These are phyloP conservation scores for Aspergillus costaricaensis DNA, from an alignment of 2,329 filamentous ascomycete species.

Conservation along the genomic window DNA sequence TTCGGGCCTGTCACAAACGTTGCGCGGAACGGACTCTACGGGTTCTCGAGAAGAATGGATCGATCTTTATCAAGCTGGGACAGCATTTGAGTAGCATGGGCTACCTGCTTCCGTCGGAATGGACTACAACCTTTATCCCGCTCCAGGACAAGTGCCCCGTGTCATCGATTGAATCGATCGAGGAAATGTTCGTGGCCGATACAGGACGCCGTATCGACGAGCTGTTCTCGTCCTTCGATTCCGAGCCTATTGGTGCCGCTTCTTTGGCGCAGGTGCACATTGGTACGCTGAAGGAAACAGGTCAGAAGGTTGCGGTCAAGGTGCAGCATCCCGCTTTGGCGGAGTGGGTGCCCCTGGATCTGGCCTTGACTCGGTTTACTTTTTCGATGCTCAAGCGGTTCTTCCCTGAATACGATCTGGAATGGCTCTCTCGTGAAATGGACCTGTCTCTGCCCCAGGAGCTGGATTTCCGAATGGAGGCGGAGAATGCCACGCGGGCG, in stretches of 20 bases:
- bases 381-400: conserved; percentile 88
- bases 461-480: conserved; percentile 85
- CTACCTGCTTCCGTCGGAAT: conserved; percentile 86
- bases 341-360: conserved; percentile 86
- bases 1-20: conserved; percentile 85
- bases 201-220: conserved; percentile 77
- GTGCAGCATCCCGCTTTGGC: conserved; percentile 89
- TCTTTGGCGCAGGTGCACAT: conserved; percentile 93
- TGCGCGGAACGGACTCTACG: conserved; percentile 85
- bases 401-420: conserved; percentile 96
- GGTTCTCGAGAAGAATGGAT: conserved; percentile 92
- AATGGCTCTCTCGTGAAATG: conserved; percentile 95
- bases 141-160: conserved; percentile 95
- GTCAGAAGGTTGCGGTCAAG: conserved; percentile 90
- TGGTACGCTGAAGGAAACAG: conserved; percentile 77
- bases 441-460: conserved; percentile 87
- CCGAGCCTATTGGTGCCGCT: conserved; percentile 82
- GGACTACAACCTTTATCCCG: conserved; percentile 94
- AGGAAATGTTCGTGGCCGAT: conserved; percentile 81
- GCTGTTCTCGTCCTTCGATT: conserved; percentile 82
- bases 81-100: conserved; percentile 97
- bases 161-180: conserved; percentile 82
- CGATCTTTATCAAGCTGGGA: conserved; percentile 96
- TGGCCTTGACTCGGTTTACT: conserved; percentile 82
- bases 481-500: conserved; percentile 76